phyloP scores from a whole-genome alignment of 495 filamentous ascomycete species.

The Choiromyces venosus region DNA sequence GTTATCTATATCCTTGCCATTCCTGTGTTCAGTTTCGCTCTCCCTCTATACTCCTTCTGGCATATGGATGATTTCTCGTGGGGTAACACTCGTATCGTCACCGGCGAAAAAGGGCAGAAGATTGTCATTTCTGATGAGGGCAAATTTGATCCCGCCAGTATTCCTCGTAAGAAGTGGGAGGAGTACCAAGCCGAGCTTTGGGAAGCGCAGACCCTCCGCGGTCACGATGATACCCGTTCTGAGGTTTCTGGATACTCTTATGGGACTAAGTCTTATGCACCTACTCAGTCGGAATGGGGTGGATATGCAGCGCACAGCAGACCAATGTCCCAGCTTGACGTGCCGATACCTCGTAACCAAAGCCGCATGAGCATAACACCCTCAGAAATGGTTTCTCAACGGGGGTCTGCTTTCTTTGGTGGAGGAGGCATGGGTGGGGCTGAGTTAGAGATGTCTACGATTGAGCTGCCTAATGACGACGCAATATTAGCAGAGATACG shows the following conservation, averaged over 20 bases:
- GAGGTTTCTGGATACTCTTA: slow-evolving; percentile 89
- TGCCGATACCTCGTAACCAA: slow-evolving; percentile 40
- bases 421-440: slow-evolving; percentile 44
- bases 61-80: slow-evolving; percentile 99
- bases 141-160: slow-evolving; percentile 89
- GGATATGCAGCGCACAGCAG: slow-evolving; percentile 43
- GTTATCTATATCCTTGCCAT: slow-evolving; percentile 88
- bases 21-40: slow-evolving; percentile 82
- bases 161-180: slow-evolving; percentile 98
- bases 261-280: slow-evolving; percentile 71
- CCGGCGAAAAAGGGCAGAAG: slow-evolving; percentile 89
- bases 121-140: slow-evolving; percentile 94
- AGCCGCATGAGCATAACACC: slow-evolving; percentile 72
- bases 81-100: slow-evolving; percentile 95
- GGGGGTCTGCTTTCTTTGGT: slow-evolving; percentile 48
- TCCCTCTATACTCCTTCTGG: slow-evolving; percentile 97
- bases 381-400: slow-evolving; percentile 63
- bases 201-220: slow-evolving; percentile 75
- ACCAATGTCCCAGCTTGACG: slow-evolving; percentile 69
- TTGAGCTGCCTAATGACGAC: slow-evolving; percentile 76
- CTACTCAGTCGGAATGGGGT: slow-evolving; percentile 58
- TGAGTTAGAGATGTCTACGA: slow-evolving; percentile 65
- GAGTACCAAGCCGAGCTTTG: slow-evolving; percentile 97
- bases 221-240: slow-evolving; percentile 67
- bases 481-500: slow-evolving; percentile 87